A percentile compares a stretch with the other conserved stretches of the same genome.
Conservation (phyloP, 306 rosid genomes). For the Sicyos edulis region DNA sequence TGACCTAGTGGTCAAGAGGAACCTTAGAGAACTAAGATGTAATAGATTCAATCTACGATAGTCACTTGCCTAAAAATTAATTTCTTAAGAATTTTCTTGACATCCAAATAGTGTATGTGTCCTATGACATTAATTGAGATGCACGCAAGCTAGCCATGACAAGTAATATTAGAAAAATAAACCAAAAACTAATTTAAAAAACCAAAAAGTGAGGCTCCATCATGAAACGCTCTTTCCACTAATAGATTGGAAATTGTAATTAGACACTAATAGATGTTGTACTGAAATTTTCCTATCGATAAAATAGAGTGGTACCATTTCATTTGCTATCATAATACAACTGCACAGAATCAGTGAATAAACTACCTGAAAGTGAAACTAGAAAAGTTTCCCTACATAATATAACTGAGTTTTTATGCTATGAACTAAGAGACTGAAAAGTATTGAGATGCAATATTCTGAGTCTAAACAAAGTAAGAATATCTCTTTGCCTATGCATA, state of each 20-base stretch:
- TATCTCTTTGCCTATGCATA: not conserved
- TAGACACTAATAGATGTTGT: not conserved
- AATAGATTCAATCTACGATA: too few relatives aligned
- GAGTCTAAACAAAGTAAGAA: not conserved
- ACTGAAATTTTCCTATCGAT: not conserved
- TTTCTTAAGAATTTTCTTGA: too few relatives aligned
- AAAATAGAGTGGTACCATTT: not conserved
- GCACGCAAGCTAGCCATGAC: too few relatives aligned
- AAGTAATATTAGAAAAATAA: too few relatives aligned
- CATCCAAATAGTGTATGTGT: too few relatives aligned
- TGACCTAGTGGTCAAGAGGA: too few relatives aligned
- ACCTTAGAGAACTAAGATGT: too few relatives aligned
- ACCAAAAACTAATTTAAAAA: too few relatives aligned
- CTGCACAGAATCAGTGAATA: not conserved
- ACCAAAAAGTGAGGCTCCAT: too few relatives aligned
- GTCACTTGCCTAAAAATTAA: too few relatives aligned
- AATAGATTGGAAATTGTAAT: not conserved
- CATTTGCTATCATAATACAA: not conserved
- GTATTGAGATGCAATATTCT: not conserved
- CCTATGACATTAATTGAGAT: too few relatives aligned
- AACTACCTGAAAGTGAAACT: not conserved
- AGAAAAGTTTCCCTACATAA: not conserved
- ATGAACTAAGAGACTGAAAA: not conserved
- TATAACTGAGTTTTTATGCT: not conserved
- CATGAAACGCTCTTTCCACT: too few relatives aligned